A percentile compares a stretch with the other conserved stretches of the same genome.
phyloP scores from a whole-genome alignment of 352 stramenopile genomes.

The Salisapilia sapeloensis region DNA sequence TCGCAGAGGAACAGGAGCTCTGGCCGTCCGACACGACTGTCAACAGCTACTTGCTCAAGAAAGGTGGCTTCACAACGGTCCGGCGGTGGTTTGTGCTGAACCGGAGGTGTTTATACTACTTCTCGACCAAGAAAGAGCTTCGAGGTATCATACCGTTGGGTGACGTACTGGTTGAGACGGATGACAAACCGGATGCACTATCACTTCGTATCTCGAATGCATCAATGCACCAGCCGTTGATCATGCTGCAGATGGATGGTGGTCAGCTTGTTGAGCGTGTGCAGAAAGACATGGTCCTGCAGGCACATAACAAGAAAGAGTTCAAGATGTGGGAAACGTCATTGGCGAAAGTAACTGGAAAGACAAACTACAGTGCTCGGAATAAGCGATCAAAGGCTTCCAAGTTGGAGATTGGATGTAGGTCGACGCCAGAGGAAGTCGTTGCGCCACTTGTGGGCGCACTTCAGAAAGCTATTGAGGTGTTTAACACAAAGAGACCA shows the following conservation, averaged over 20 bases:
- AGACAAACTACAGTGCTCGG: constrained; percentile 61
- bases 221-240: constrained; percentile 27
- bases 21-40: constrained; percentile 81
- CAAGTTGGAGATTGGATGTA: constrained; percentile 60
- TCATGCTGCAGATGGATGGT: constrained; percentile 69
- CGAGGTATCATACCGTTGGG: constrained; percentile 76
- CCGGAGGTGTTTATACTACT: constrained; percentile 82
- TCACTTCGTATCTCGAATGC: constrained; percentile 55
- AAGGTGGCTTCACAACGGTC: constrained; percentile 59
- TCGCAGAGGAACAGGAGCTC: constrained; percentile 72
- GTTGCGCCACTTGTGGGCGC: constrained; percentile 51
- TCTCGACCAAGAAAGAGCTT: constrained; percentile 62
- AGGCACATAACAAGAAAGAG: constrained; percentile 43
- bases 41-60: constrained; percentile 73
- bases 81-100: constrained; percentile 80
- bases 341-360: constrained; percentile 57
- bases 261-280: constrained; percentile 64
- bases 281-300: constrained; percentile 61
- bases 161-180: constrained; percentile 50
- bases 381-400: constrained; percentile 63
- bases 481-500: constrained; percentile 77
- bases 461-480: constrained; percentile 64
- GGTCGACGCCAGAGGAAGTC: constrained; percentile 64
- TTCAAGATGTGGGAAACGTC: constrained; percentile 84
- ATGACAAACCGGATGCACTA: constrained; percentile 16